Percentiles rank a stretch among this genome's conserved stretches.
Conservation (phyloP, 495 filamentous ascomycete genomes). For the Penicillium alfredii region DNA sequence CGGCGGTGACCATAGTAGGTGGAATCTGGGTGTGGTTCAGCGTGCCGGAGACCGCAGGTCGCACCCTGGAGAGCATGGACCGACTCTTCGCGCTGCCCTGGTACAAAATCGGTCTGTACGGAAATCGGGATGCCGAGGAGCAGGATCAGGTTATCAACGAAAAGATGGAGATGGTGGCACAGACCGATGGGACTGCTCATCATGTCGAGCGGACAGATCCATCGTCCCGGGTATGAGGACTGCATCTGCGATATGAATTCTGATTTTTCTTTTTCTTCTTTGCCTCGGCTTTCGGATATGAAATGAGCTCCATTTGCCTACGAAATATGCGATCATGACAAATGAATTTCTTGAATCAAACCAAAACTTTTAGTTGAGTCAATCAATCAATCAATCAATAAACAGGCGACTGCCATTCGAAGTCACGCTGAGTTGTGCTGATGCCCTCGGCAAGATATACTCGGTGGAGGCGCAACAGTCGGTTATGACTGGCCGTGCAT, state of each 20-base stretch:
- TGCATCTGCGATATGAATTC: no score
- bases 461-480: no score
- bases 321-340: not conserved
- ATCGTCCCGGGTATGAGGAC: constrained; percentile 1
- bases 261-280: no score
- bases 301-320: no score
- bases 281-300: no score
- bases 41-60: constrained; percentile 40
- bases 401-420: no score
- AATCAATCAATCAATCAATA: no score
- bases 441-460: no score
- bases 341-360: not conserved
- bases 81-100: constrained; percentile 61
- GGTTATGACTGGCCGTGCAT: no score
- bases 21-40: constrained; percentile 52
- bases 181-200: constrained; percentile 12
- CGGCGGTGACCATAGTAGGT: constrained; percentile 53
- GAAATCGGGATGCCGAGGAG: constrained; percentile 50
- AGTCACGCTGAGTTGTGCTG: no score
- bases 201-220: constrained; percentile 13
- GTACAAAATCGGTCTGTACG: constrained; percentile 57
- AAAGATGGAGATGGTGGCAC: constrained; percentile 20
- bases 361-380: no score
- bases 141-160: constrained; percentile 32
- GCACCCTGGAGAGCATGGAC: constrained; percentile 53